Conservation (phyloP, 1,284 basidiomycete species). For the Leccinum ponderosum region DNA sequence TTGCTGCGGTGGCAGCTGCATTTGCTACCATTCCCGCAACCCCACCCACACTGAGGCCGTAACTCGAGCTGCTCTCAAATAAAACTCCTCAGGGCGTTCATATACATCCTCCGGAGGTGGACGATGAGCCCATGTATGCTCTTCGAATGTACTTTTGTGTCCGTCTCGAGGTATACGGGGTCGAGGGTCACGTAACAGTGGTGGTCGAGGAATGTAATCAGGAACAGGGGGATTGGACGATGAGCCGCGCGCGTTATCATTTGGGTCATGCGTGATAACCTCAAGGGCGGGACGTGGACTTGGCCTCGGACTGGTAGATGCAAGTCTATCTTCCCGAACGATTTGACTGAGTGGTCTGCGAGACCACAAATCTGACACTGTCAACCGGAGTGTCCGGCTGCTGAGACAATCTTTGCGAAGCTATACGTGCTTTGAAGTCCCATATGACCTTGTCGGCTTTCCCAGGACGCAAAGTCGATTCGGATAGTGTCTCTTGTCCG, state of each 20-base stretch:
- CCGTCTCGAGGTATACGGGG: constrained; percentile 31
- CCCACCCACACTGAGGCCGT: constrained; percentile 64
- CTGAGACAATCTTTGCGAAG: constrained; percentile 20
- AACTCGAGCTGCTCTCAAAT: constrained; percentile 39
- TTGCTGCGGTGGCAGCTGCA: constrained; percentile 81
- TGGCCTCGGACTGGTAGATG: constrained; percentile 14
- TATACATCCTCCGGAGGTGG: constrained; percentile 94
- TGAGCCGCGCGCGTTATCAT: constrained; percentile 17
- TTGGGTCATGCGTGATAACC: constrained; percentile 30
- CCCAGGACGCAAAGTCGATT: constrained; percentile 35
- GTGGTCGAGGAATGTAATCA: constrained; percentile 23
- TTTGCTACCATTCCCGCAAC: constrained; percentile 84
- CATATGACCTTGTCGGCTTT: constrained; percentile 33
- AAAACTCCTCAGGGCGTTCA: constrained; percentile 87
- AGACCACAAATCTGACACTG: constrained; percentile 30
- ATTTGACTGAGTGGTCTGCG: constrained; percentile 34
- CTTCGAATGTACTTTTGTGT: constrained; percentile 59
- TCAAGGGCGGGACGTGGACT: constrained; percentile 34
- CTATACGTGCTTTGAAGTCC: constrained; percentile 26
- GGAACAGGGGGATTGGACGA: constrained; percentile 17
- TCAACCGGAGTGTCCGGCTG: constrained; percentile 22
- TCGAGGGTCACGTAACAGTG: constrained; percentile 18
- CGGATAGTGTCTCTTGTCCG: constrained; percentile 34
- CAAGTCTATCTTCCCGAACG: constrained; percentile 22
- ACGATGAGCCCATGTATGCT: constrained; percentile 80